A percentile compares a stretch with the other conserved stretches of the same genome.
phyloP scores from a whole-genome alignment of 371 early-diverging fungal species.

The Syncephalastrum racemosum region DNA sequence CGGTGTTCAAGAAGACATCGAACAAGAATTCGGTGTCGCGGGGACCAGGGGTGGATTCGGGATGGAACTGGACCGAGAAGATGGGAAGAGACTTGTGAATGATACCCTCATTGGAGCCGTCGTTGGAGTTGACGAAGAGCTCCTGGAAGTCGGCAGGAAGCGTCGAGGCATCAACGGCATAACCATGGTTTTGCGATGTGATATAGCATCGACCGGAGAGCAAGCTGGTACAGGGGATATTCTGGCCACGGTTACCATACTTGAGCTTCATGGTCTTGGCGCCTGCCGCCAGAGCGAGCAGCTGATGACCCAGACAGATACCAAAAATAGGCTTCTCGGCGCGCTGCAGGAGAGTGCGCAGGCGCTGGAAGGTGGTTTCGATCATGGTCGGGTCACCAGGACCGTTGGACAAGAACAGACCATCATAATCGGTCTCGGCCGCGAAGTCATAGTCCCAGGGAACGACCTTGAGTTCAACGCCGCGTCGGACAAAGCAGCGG shows the following conservation, averaged over 20 bases:
- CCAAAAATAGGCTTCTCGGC: slow-evolving; percentile 93
- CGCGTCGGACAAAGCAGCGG: slow-evolving; percentile 91
- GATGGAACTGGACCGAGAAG: slow-evolving; percentile 98
- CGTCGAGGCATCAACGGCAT: slow-evolving; percentile 85
- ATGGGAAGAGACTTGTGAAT: slow-evolving; percentile 85
- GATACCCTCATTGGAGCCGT: slow-evolving; percentile 97
- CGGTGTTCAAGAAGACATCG: slow-evolving; percentile 83
- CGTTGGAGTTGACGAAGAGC: slow-evolving; percentile 96
- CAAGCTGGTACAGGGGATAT: slow-evolving; percentile 96
- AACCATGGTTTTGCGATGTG: slow-evolving; percentile 97
- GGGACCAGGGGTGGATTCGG: slow-evolving; percentile 97
- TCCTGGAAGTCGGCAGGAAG: slow-evolving; percentile 81
- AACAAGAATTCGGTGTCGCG: slow-evolving; percentile 96
- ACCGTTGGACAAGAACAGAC: slow-evolving; percentile 95
- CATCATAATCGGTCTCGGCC: slow-evolving; percentile 73
- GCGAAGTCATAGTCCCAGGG: slow-evolving; percentile 95
- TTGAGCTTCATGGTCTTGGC: slow-evolving; percentile 94
- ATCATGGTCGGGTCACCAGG: slow-evolving; percentile 95
- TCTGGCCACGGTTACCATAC: slow-evolving; percentile 98
- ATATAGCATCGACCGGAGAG: slow-evolving; percentile 96
- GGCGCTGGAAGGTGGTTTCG: slow-evolving; percentile 68
- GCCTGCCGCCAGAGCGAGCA: slow-evolving; percentile 91
- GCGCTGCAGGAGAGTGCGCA: slow-evolving; percentile 64
- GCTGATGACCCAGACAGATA: slow-evolving; percentile 97
- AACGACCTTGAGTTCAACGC: slow-evolving; percentile 91